A percentile compares a stretch with the other conserved stretches of the same genome.
Conservation (phyloP, 1,284 basidiomycete species). For the Rhodofomes roseus region DNA sequence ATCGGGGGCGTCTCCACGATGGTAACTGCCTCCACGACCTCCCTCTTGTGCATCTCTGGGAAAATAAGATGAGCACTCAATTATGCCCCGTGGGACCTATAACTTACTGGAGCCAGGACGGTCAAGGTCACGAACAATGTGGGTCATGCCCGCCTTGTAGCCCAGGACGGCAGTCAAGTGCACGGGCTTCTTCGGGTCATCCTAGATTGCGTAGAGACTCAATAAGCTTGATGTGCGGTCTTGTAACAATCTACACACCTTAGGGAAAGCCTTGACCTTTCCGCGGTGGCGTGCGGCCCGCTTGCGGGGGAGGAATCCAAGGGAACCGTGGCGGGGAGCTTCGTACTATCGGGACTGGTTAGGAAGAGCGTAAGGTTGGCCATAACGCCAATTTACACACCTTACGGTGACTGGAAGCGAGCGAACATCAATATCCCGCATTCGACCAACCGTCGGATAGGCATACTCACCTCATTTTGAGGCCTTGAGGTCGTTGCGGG, state of each 20-base stretch:
- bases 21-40: constrained; percentile 98
- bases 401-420: constrained; percentile 36
- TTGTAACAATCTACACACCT: constrained; percentile 45
- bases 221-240: neutral
- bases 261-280: constrained; percentile 98
- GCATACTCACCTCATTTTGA: constrained; percentile 37
- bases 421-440: neutral
- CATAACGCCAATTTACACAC: constrained; percentile 22
- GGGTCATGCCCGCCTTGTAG: constrained; percentile 99
- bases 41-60: constrained; percentile 98
- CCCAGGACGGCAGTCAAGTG: constrained; percentile 99
- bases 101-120: constrained; percentile 94
- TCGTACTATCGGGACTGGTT: constrained; percentile 64
- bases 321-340: constrained; percentile 92
- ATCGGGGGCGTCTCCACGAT: constrained; percentile 97
- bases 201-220: constrained; percentile 46
- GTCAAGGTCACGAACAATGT: constrained; percentile 98
- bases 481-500: constrained; percentile 30
- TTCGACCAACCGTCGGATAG: neutral
- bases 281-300: constrained; percentile 94
- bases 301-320: constrained; percentile 93
- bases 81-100: constrained; percentile 7
- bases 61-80: constrained; percentile 11
- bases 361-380: neutral
- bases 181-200: constrained; percentile 99